phyloP scores from a whole-genome alignment of 2,329 filamentous ascomycete genomes.

The Pseudonectria foliicola region DNA sequence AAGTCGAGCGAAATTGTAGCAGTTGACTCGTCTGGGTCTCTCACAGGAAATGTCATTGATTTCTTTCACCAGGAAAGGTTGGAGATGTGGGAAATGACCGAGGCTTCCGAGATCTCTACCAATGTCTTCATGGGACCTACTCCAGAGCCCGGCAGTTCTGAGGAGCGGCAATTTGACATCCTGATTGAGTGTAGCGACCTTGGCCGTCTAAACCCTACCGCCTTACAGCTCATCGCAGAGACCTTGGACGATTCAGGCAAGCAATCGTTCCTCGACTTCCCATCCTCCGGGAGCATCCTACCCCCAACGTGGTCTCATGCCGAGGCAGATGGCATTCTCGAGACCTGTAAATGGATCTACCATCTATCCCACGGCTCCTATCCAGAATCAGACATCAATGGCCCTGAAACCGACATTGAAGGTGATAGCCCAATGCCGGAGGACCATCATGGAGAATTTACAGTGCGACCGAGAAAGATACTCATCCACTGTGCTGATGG shows the following conservation, averaged over 20 bases:
- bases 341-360: constrained; percentile 87
- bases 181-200: constrained; percentile 85
- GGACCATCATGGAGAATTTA: constrained; percentile 10
- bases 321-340: constrained; percentile 77
- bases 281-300: constrained; percentile 87
- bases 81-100: constrained; percentile 93
- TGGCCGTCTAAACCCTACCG: constrained; percentile 65
- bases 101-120: constrained; percentile 76
- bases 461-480: constrained; percentile 53
- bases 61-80: constrained; percentile 82
- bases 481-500: constrained; percentile 92
- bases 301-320: constrained; percentile 75
- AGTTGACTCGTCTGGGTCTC: constrained; percentile 61
- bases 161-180: constrained; percentile 66
- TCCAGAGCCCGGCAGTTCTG: constrained; percentile 57
- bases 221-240: constrained; percentile 57
- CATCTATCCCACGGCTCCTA: constrained; percentile 64
- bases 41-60: constrained; percentile 75
- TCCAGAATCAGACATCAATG: constrained; percentile 28
- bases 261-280: constrained; percentile 58
- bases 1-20: constrained; percentile 65
- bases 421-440: constrained; percentile 19
- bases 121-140: constrained; percentile 91
- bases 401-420: constrained; percentile 22
- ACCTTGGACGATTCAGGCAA: constrained; percentile 37